Conservation (phyloP, 495 filamentous ascomycete species). For the Podospora pseudoanserina region DNA sequence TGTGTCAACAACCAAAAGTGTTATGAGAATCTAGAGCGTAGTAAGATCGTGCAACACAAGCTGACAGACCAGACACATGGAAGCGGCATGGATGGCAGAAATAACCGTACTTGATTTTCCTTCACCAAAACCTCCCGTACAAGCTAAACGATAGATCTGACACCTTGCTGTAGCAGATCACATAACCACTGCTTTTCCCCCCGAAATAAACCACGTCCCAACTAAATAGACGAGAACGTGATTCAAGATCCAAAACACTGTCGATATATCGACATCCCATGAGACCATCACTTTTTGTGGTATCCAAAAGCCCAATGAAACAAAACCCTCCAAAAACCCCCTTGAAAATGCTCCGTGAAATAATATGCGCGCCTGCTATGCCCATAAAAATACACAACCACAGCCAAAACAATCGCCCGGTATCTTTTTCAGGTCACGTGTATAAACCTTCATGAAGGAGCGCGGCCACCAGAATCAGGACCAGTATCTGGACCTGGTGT, state of each 20-base stretch:
- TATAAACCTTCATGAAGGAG: not conserved
- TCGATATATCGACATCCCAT: not conserved
- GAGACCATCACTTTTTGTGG: not conserved
- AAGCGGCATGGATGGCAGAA: not conserved
- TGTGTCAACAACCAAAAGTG: not conserved
- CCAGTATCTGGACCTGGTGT: not conserved
- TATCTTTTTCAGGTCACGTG: not conserved
- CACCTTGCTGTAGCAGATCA: not conserved
- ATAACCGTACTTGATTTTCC: not conserved
- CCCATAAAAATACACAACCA: not conserved
- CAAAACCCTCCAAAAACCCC: not conserved
- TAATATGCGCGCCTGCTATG: not conserved
- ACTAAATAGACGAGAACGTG: not conserved
- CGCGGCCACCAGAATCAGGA: not conserved
- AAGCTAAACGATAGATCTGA: not conserved
- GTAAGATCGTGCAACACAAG: too few relatives aligned
- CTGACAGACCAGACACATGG: not conserved
- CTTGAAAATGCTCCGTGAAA: not conserved
- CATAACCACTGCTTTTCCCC: not conserved
- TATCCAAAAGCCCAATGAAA: not conserved
- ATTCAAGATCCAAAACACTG: not conserved
- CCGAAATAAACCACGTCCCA: not conserved
- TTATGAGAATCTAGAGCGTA: too few relatives aligned
- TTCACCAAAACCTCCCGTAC: not conserved
- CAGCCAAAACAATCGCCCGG: not conserved